Evolutionary conservation across 1,284 basidiomycete species (phyloP).

Genomic region (Apiotrichum brassicae): DNA sequence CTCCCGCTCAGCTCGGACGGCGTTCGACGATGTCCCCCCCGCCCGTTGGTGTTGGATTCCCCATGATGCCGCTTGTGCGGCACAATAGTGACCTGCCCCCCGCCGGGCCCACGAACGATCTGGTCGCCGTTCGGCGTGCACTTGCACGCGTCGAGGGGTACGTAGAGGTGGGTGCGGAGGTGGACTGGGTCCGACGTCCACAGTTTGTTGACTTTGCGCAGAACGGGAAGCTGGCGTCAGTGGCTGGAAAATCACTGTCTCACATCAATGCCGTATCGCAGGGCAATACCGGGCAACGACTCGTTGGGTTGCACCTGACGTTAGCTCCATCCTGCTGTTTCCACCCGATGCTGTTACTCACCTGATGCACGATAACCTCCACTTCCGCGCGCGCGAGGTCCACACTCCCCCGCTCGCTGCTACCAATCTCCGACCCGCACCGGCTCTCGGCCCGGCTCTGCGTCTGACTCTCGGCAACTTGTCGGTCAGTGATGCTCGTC

Average conservation of each 20-base stretch:
- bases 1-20: neutral
- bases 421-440: constrained; percentile 22
- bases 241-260: constrained; percentile 11
- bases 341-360: constrained; percentile 15
- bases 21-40: neutral
- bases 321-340: no score
- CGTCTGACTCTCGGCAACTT: constrained; percentile 32
- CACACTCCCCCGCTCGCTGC: constrained; percentile 29
- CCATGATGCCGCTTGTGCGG: constrained; percentile 8
- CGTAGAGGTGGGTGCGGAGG: constrained; percentile 69
- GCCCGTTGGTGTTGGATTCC: neutral
- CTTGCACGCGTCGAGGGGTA: constrained; percentile 55
- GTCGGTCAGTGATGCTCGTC: constrained; percentile 39
- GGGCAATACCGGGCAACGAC: constrained; percentile 72
- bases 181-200: constrained; percentile 87
- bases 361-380: constrained; percentile 49
- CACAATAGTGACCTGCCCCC: constrained; percentile 38
- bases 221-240: constrained; percentile 56
- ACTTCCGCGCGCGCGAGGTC: constrained; percentile 27
- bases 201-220: constrained; percentile 78
- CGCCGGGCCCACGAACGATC: constrained; percentile 23
- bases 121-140: constrained; percentile 39
- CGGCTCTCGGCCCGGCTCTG: constrained; percentile 3
- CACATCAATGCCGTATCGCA: constrained; percentile 77
- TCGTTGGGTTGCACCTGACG: constrained; percentile 61